A percentile compares a stretch with the other conserved stretches of the same genome.
Evolutionary conservation across 2,329 filamentous ascomycete species (phyloP).

Genomic region (Magnaporthales sp.): DNA sequence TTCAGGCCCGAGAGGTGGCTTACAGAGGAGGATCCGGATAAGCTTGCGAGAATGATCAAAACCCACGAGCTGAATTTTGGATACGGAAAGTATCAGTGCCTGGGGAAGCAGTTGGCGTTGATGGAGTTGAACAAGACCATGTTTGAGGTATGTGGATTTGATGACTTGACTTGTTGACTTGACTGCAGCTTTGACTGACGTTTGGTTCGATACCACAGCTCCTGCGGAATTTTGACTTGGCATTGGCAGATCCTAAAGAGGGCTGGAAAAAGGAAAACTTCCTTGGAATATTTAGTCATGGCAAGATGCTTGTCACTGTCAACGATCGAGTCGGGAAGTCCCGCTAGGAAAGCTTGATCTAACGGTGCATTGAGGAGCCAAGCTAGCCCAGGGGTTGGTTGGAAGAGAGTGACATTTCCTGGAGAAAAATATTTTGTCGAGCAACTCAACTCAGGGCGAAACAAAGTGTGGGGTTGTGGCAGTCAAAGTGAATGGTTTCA

Average conservation of each 20-base stretch:
- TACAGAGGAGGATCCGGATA: conserved; percentile 11
- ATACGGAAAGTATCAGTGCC: conserved; percentile 19
- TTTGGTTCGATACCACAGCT: background rate
- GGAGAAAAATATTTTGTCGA: too few species aligned
- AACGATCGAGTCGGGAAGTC: background rate
- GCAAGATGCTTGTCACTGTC: background rate
- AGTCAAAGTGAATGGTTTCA: too few species aligned
- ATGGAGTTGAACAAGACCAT: conserved; percentile 22
- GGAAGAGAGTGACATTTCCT: too few species aligned
- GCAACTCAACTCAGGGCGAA: too few species aligned
- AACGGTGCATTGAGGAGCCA: too few species aligned
- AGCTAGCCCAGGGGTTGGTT: too few species aligned
- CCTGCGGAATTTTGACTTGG: conserved; percentile 1
- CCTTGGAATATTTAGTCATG: background rate
- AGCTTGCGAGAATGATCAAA: conserved; percentile 17
- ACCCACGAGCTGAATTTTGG: conserved; percentile 19
- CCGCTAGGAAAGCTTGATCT: too few species aligned
- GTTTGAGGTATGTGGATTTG: conserved; percentile 14
- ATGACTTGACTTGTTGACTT: background rate
- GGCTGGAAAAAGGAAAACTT: background rate
- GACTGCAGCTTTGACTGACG: background rate
- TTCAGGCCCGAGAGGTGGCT: conserved; percentile 38
- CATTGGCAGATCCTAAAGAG: background rate
- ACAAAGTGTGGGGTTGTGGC: too few species aligned
- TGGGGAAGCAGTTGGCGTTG: conserved; percentile 20